A percentile compares a stretch with the other conserved stretches of the same genome.
Conservation (phyloP, 176 grass and related monocot genomes). For the Aegilops tauschii region DNA sequence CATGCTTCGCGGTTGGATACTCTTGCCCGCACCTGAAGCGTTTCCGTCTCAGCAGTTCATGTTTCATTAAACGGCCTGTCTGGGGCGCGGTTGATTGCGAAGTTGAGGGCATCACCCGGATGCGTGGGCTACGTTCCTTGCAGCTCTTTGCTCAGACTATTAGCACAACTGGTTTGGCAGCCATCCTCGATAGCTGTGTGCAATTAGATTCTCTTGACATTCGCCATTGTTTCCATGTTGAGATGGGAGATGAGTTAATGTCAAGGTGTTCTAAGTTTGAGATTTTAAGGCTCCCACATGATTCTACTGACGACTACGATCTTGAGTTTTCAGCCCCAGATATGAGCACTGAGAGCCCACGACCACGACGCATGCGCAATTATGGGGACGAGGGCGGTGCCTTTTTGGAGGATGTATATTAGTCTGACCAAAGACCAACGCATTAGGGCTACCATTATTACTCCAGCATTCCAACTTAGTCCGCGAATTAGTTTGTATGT, state of each 20-base stretch:
- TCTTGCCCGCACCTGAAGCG: neutral
- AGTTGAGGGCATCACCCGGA: neutral
- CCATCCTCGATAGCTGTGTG: neutral
- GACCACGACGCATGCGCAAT: too few relatives aligned
- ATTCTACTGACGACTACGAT: neutral
- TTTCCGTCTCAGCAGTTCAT: neutral
- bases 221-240: neutral
- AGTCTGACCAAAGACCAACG: too few relatives aligned
- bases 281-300: neutral
- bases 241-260: neutral
- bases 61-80: too few relatives aligned
- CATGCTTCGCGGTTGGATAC: neutral
- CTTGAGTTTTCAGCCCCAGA: neutral
- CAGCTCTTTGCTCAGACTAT: neutral
- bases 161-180: neutral
- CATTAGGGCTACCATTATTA: too few relatives aligned
- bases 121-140: neutral
- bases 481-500: too few relatives aligned
- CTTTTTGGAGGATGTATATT: too few relatives aligned
- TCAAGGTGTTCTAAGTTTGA: neutral
- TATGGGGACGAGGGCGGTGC: too few relatives aligned
- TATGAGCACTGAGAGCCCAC: too few relatives aligned
- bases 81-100: neutral
- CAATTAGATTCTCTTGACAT: neutral
- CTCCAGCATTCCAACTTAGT: too few relatives aligned